A percentile compares a stretch with the other conserved stretches of the same genome.
Conservation (phyloP, 768 basidiomycete species). For the Porphyrellus cyaneotinctus region DNA sequence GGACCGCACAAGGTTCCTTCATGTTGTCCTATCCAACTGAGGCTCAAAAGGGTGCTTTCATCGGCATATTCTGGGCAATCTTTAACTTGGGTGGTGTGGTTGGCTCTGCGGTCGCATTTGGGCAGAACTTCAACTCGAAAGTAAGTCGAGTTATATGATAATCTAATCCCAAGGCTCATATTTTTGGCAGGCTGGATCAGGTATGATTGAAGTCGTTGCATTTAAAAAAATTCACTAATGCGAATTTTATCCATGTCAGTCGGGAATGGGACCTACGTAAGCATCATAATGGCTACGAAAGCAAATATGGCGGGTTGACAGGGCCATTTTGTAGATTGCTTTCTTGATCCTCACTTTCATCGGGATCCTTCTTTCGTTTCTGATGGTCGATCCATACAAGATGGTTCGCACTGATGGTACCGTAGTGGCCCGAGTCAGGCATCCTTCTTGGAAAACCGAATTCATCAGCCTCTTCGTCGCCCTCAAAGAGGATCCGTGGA, state of each 20-base stretch:
- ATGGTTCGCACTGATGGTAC: slow-evolving; percentile 77
- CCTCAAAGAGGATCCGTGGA: slow-evolving; percentile 65
- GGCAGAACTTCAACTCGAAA: slow-evolving; percentile 60
- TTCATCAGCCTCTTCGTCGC: slow-evolving; percentile 64
- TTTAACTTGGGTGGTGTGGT: slow-evolving; percentile 81
- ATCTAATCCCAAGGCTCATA: neutral
- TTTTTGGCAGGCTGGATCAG: slow-evolving; percentile 25
- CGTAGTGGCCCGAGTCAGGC: slow-evolving; percentile 51
- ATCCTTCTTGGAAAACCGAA: slow-evolving; percentile 77
- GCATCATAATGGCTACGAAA: slow-evolving; percentile 35
- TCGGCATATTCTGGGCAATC: slow-evolving; percentile 59
- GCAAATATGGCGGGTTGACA: neutral
- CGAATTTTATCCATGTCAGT: slow-evolving; percentile 35
- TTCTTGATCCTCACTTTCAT: slow-evolving; percentile 71
- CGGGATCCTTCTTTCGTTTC: slow-evolving; percentile 60
- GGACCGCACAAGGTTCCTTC: slow-evolving; percentile 49
- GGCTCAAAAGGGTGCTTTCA: slow-evolving; percentile 50
- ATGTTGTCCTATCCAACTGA: slow-evolving; percentile 58
- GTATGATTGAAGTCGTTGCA: slow-evolving; percentile 7
- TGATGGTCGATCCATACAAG: slow-evolving; percentile 68
- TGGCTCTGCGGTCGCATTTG: slow-evolving; percentile 72
- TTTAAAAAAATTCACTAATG: neutral
- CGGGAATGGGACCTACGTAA: slow-evolving; percentile 76
- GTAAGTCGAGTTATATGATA: slow-evolving; percentile 32
- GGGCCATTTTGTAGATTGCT: slow-evolving; percentile 45